A percentile compares a stretch with the other conserved stretches of the same genome.
These are phyloP conservation scores for Fusarium denticulatum DNA, from an alignment of 2,329 filamentous ascomycete species.

Conservation along the genomic window DNA sequence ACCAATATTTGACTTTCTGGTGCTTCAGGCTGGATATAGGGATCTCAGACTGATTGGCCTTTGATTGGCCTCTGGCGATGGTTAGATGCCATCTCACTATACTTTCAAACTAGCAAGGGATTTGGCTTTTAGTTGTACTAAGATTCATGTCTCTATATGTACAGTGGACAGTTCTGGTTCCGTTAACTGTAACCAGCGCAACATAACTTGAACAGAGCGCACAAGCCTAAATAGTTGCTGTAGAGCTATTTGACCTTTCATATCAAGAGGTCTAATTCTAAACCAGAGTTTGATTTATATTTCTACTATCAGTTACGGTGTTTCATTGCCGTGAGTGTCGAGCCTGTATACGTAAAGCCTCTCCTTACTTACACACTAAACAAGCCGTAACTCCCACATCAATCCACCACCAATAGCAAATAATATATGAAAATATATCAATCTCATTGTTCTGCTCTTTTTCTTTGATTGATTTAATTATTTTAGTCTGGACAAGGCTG, in stretches of 20 bases:
- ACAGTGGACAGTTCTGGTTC: neutral
- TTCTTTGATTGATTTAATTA: slow-evolving; percentile 17
- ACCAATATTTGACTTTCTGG: neutral
- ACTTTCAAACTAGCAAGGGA: neutral
- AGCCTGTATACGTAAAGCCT: neutral
- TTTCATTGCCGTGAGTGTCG: neutral
- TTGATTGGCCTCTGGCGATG: too few relatives aligned
- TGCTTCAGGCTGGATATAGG: neutral
- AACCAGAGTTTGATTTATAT: neutral
- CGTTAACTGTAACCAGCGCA: neutral
- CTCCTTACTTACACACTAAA: neutral
- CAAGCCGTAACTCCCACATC: neutral
- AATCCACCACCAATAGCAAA: neutral
- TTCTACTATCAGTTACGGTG: too few relatives aligned
- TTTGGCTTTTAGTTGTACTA: accelerated
- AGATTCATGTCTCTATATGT: neutral
- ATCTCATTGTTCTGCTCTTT: accelerated
- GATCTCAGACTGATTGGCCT: too few relatives aligned
- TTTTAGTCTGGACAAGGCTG: neutral
- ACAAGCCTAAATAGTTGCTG: too few relatives aligned
- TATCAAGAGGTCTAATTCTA: neutral
- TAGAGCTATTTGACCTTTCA: neutral
- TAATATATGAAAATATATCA: neutral
- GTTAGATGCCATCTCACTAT: neutral
- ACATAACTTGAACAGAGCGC: neutral